These are phyloP conservation scores for Trichosporon coremiiforme DNA, from an alignment of 1,284 basidiomycete genomes.

Conservation along the genomic window DNA sequence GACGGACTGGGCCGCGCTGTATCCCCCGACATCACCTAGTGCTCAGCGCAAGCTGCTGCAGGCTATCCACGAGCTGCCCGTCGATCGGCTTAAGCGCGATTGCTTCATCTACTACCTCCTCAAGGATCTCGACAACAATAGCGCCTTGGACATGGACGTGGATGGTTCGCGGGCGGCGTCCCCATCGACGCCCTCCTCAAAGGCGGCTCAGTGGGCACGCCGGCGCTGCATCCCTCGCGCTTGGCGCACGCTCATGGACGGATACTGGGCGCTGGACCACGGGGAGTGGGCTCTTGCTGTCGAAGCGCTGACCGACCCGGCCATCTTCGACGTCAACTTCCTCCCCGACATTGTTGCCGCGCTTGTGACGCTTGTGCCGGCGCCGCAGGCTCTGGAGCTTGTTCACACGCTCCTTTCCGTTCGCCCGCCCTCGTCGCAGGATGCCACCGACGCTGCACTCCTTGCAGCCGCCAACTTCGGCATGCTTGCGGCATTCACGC, in stretches of 20 bases:
- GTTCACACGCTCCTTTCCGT: conserved; percentile 39
- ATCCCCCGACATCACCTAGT: conserved; percentile 47
- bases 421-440: conserved; percentile 17
- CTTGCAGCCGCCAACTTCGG: conserved; percentile 36
- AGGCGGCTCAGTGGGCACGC: conserved; percentile 41
- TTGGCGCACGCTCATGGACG: conserved; percentile 49
- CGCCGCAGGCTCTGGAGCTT: conserved; percentile 37
- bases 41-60: conserved; percentile 42
- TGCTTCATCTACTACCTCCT: conserved; percentile 52
- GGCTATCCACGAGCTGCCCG: conserved; percentile 36
- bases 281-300: conserved; percentile 41
- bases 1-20: conserved; percentile 32
- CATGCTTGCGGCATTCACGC: conserved; percentile 37
- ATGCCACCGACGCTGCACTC: conserved; percentile 36
- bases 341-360: conserved; percentile 41
- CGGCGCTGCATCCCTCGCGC: conserved; percentile 43
- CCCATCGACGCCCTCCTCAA: conserved; percentile 11
- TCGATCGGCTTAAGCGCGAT: conserved; percentile 49
- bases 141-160: conserved; percentile 33
- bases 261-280: conserved; percentile 52
- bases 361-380: conserved; percentile 42
- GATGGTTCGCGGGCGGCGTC: conserved; percentile 27
- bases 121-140: conserved; percentile 37
- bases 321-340: conserved; percentile 48
- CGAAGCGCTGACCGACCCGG: conserved; percentile 41